Evolutionary conservation across 805 yeast genomes (phyloP), one percentile per base, ranked within the genome.

Genomic region (Candida palmyrensis): DNA sequence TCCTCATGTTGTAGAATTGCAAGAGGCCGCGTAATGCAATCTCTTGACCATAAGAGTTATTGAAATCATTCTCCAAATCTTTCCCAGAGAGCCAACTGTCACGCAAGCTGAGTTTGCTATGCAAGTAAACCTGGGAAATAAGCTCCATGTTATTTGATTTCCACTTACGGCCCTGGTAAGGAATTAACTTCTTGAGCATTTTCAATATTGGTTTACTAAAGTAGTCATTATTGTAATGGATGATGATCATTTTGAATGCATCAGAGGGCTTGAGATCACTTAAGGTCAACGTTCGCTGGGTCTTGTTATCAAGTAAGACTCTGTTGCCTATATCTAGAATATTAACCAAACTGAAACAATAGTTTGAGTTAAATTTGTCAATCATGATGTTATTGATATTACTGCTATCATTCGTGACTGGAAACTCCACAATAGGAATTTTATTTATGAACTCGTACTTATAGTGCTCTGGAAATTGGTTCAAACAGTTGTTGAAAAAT

Each of bases 121-220:
- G 79, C 18, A 92, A 53, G 48, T 83, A 90, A 2, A 90, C 88
- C 39, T 85, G 79, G 0, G 96, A 86, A 4, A 90, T 84, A 29
- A 92, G 66, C 43, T 89, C 96, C 97, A 92, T 90, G 52, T 90
- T 92, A 41, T 79, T 75, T 10, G 88, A 75, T 45, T 88, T 79
- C 98, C 98, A 90, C 55, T 89, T 88, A 39, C 92, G 78, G 13
- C 96, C 96, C 48, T 86, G 89, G 58, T 82, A 86, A 0, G 97
- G 96, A 1, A 88, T 79, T 32, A 88, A 70, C 41, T 83, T 79
- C 53, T 85, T 88, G 39, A 89, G 64, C 1, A 84, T 71, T 48
- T 79, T 79, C 46, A 89, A 62, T 3, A 84, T 77, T 1, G 95
- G 89, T 31, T 65, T 65, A 59, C 83, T 79, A 16, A 87, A 55